phyloP scores from a whole-genome alignment of 768 basidiomycete genomes.

The Suillus clintonianus region DNA sequence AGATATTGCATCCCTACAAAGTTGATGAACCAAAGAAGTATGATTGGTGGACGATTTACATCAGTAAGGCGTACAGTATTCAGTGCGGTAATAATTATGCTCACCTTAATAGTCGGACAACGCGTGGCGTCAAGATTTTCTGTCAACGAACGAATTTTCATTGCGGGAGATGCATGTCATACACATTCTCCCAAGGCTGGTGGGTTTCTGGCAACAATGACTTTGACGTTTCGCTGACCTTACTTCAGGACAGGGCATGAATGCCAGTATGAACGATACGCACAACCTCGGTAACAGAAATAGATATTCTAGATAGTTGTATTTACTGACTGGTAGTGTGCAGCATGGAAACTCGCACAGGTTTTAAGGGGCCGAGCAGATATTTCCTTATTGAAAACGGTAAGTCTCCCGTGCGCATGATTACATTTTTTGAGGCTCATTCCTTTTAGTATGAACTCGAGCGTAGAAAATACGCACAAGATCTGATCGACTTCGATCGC shows the following conservation, averaged over 20 bases:
- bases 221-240: background rate
- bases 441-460: constrained; percentile 64
- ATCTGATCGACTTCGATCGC: constrained; percentile 72
- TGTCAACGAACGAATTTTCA: constrained; percentile 63
- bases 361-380: constrained; percentile 46
- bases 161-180: constrained; percentile 75
- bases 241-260: constrained; percentile 69
- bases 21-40: constrained; percentile 48
- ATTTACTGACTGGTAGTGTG: background rate
- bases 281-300: constrained; percentile 59
- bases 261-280: constrained; percentile 74
- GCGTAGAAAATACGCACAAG: constrained; percentile 66
- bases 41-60: constrained; percentile 76
- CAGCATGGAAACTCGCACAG: constrained; percentile 49
- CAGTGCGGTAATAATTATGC: background rate
- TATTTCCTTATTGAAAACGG: constrained; percentile 39
- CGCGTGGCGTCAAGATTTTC: constrained; percentile 68
- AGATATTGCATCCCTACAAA: constrained; percentile 56
- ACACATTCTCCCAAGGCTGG: constrained; percentile 69
- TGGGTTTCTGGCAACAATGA: constrained; percentile 18
- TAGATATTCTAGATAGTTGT: background rate
- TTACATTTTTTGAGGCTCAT: background rate
- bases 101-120: constrained; percentile 56
- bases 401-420: constrained; percentile 19
- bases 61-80: constrained; percentile 43